These are phyloP conservation scores for Lichina pygmaea DNA, from an alignment of 495 filamentous ascomycete genomes.

Conservation along the genomic window DNA sequence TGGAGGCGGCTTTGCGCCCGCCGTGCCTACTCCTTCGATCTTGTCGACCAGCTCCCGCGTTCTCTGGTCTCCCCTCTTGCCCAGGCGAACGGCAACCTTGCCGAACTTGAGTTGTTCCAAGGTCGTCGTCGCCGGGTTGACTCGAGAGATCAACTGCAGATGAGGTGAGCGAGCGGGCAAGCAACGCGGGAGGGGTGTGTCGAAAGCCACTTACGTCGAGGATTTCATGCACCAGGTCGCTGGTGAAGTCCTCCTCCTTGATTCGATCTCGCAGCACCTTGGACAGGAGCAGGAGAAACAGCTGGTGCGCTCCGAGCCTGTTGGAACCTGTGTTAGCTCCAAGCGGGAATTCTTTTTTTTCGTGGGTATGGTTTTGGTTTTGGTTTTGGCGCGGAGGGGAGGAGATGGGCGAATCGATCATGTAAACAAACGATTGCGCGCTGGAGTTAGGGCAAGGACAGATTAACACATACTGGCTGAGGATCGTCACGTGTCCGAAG, in stretches of 20 bases:
- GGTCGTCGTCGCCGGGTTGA: constrained; percentile 31
- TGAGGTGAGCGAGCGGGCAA: constrained; percentile 4
- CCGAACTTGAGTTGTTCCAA: constrained; percentile 41
- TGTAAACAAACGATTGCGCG: too few species aligned
- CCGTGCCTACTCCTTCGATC: constrained; percentile 27
- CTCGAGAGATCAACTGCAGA: constrained; percentile 29
- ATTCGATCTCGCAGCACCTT: constrained; percentile 40
- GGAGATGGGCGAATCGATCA: neutral
- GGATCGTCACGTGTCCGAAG: constrained; percentile 19
- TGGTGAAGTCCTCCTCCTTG: constrained; percentile 35
- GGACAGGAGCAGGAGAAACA: constrained; percentile 26
- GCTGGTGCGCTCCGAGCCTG: constrained; percentile 29
- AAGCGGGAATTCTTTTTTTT: too few species aligned
- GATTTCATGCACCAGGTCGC: constrained; percentile 31
- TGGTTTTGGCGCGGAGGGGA: neutral
- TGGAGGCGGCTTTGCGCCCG: constrained; percentile 18
- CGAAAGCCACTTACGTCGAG: constrained; percentile 21
- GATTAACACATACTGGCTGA: neutral
- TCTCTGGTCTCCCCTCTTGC: constrained; percentile 36
- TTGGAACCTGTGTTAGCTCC: constrained; percentile 12
- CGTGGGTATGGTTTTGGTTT: too few species aligned
- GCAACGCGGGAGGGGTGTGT: neutral
- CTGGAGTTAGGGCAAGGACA: neutral
- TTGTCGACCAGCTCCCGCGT: constrained; percentile 28
- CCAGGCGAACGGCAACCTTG: constrained; percentile 30